Percentiles rank a stretch among this genome's conserved stretches.
phyloP scores from a whole-genome alignment of 352 stramenopile genomes.

The Globisporangium solare region DNA sequence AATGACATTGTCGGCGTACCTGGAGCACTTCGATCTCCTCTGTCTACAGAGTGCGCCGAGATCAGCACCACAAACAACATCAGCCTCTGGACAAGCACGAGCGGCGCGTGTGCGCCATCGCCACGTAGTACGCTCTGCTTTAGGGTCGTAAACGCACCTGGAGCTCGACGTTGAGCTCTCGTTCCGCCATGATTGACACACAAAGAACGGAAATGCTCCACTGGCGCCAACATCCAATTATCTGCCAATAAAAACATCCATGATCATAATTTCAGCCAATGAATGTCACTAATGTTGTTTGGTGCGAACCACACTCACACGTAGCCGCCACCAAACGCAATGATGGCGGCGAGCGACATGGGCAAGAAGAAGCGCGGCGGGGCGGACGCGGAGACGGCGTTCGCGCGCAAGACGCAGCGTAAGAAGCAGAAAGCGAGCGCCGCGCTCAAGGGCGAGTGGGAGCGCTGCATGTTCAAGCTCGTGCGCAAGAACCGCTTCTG shows the following conservation, averaged over 20 bases:
- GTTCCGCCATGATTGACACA: constrained; percentile 17
- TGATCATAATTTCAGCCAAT: constrained; percentile 15
- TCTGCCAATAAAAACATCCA: constrained; percentile 23
- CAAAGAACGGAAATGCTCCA: constrained; percentile 4
- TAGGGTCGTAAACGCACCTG: constrained; percentile 26
- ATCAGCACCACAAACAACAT: not conserved
- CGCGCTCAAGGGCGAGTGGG: constrained; percentile 52
- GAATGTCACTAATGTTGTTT: not conserved
- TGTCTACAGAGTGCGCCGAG: constrained; percentile 22
- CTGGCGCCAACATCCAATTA: constrained; percentile 7
- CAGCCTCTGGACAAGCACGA: not conserved
- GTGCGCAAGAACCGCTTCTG: constrained; percentile 80
- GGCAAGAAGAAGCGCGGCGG: constrained; percentile 28
- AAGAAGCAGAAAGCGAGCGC: constrained; percentile 57
- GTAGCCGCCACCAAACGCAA: not conserved
- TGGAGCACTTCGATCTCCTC: constrained; percentile 77
- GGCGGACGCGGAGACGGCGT: constrained; percentile 1
- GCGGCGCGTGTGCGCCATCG: too few relatives aligned
- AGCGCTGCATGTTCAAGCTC: constrained; percentile 77
- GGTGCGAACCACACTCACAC: not conserved
- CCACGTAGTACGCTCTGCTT: too few relatives aligned
- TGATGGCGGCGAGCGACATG: constrained; percentile 6
- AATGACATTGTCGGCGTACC: constrained; percentile 29
- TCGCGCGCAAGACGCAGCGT: constrained; percentile 39
- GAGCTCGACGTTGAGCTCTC: constrained; percentile 38